These are phyloP conservation scores for Leishmania tarentolae DNA, from an alignment of 208 protist genomes.

Conservation along the genomic window DNA sequence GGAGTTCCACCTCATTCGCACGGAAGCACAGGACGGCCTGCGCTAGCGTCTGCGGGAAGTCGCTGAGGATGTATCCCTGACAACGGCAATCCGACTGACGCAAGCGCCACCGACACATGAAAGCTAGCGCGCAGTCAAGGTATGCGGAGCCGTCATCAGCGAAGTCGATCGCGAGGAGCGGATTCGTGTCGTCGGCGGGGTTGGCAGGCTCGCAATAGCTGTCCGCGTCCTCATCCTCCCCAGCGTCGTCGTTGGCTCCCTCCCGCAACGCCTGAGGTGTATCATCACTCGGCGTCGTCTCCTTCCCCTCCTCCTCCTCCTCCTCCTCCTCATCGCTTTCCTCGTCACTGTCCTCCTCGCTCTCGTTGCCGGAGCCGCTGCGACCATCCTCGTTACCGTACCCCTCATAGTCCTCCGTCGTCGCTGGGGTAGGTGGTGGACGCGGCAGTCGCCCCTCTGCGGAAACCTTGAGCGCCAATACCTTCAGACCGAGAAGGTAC, in stretches of 20 bases:
- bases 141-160: slow-evolving; percentile 35
- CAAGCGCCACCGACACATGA: slow-evolving; percentile 88
- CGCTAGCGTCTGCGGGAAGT: slow-evolving; percentile 81
- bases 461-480: slow-evolving; percentile 48
- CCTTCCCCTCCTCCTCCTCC: neutral
- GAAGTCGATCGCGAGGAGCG: slow-evolving; percentile 2
- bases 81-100: slow-evolving; percentile 78
- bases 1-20: slow-evolving; percentile 36
- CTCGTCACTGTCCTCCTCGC: slow-evolving; percentile 20
- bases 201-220: slow-evolving; percentile 4
- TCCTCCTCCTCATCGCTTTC: slow-evolving; percentile 16
- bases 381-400: slow-evolving; percentile 6
- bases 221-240: slow-evolving; percentile 31
- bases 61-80: slow-evolving; percentile 91
- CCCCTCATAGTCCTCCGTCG: slow-evolving; percentile 51
- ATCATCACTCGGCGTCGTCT: slow-evolving; percentile 23
- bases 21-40: slow-evolving; percentile 87
- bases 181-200: neutral
- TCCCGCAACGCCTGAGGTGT: neutral
- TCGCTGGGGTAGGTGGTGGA: slow-evolving; percentile 29
- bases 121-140: slow-evolving; percentile 75
- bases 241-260: neutral
- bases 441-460: slow-evolving; percentile 52
- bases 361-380: neutral
- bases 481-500: slow-evolving; percentile 62